These are phyloP conservation scores for Hypoxylon trugodes DNA, from an alignment of 495 filamentous ascomycete genomes.

Conservation along the genomic window DNA sequence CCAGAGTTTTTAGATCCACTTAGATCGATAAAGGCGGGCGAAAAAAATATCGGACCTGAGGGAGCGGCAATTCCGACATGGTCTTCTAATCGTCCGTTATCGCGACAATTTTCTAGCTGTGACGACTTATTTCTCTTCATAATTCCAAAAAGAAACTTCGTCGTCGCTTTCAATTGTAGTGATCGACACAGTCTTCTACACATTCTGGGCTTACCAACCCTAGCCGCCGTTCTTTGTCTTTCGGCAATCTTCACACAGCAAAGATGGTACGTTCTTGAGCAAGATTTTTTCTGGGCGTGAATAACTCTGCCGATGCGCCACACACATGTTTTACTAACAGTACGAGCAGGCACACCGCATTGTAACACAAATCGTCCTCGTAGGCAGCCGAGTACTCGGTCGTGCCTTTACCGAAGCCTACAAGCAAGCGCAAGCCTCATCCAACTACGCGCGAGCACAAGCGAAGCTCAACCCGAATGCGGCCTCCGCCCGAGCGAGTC, in stretches of 20 bases:
- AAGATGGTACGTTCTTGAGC: conserved; percentile 32
- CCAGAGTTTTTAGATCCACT: neutral
- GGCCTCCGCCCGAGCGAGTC: conserved; percentile 51
- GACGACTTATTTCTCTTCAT: conserved; percentile 23
- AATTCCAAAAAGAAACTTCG: neutral
- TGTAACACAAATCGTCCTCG: conserved; percentile 89
- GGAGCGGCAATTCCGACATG: conserved; percentile 17
- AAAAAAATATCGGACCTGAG: conserved; percentile 1
- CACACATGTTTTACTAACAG: conserved; percentile 22
- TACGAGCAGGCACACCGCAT: conserved; percentile 84
- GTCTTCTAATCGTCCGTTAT: conserved; percentile 31
- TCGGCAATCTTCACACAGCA: neutral
- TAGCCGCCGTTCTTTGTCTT: neutral
- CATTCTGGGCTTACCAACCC: neutral
- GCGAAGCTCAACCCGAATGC: conserved; percentile 58
- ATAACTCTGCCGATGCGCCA: conserved; percentile 15
- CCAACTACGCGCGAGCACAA: conserved; percentile 78
- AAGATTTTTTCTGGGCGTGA: neutral
- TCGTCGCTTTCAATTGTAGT: neutral
- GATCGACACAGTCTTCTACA: neutral
- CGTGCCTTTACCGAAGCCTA: conserved; percentile 92
- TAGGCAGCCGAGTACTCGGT: conserved; percentile 88
- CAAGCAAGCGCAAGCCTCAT: conserved; percentile 87
- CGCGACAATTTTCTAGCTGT: conserved; percentile 37
- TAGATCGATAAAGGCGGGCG: neutral